Evolutionary conservation across 805 yeast genomes (phyloP), one percentile per base, ranked within the genome.

Genomic region (Sungouiella thailandica): DNA sequence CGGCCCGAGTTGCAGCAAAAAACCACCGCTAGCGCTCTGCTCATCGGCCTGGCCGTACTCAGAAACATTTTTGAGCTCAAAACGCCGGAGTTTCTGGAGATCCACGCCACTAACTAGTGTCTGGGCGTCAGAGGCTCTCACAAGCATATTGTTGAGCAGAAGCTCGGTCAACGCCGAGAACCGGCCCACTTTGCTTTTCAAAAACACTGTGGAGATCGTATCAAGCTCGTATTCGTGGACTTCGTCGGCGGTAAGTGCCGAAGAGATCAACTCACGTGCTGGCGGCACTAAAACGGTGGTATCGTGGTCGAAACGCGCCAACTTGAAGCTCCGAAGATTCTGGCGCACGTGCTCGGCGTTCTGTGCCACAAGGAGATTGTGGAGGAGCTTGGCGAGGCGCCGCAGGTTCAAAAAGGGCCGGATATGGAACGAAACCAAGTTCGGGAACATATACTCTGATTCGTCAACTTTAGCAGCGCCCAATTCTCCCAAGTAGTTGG

Each of bases 11-110:
- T 35, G 29, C 5, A 32, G 32, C 27, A 62, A 42, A 30, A 65
- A 59, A 58, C 53, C n/a, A 39, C 48, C 13, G 42, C 26, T 11
- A 28, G 27, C 1, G 34, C 26, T 3, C 7, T 15, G 17, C 7
- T 34, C 31, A 9, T 18, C 29, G 4, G 24, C 11, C 22, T 10
- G 17, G 4, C 35, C 35, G 14, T 57, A 50, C 37, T 70, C 75
- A 1, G 65, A 53, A 12, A 68, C 47, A 15, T 62, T 58, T 17
- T 41, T 47, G 19, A 72, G 43, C 28, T 54, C 56, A 4, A 72
- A 44, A 11, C 46, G 44, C 3, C 31, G 43, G 14, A 71, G 34
- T 4, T 43, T 39, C 4, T 31, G 17, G 10, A 61, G 36, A 23
- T 49, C 36, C 7, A 59, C 43, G 7, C 57, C 38, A 1, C 42